phyloP scores from a whole-genome alignment of 176 grass and related monocot species.

The Alloteropsis semialata region DNA sequence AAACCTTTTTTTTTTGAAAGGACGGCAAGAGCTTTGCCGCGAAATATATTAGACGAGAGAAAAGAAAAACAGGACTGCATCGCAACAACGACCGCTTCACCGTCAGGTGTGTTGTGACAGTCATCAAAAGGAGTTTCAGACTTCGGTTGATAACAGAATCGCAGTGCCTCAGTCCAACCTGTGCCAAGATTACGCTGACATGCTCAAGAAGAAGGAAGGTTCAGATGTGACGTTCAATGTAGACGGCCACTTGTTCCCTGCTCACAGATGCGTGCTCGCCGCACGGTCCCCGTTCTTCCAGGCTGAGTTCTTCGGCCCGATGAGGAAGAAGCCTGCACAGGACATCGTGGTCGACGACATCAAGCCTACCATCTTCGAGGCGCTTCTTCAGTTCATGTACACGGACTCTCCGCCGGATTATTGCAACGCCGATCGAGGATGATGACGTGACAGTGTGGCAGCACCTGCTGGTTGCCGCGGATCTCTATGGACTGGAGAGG shows the following conservation, averaged over 20 bases:
- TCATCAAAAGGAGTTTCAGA: neutral
- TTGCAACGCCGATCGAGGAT: neutral
- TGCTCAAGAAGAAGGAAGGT: too few species aligned
- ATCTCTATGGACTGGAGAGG: conserved; percentile 27
- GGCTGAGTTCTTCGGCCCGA: conserved; percentile 19
- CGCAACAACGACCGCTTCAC: conserved; percentile 19
- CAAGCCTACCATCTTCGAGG: neutral
- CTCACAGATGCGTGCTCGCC: conserved; percentile 25
- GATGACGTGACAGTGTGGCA: neutral
- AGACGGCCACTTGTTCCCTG: neutral
- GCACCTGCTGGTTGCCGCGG: conserved; percentile 11
- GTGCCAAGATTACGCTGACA: too few species aligned
- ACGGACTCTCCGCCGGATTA: neutral
- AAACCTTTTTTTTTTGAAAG: too few species aligned
- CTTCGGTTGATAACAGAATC: too few species aligned
- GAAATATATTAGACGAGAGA: too few species aligned
- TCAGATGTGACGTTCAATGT: conserved; percentile 15
- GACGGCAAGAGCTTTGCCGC: too few species aligned
- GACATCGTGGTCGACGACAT: neutral
- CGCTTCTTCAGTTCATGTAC: neutral
- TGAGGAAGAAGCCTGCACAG: neutral
- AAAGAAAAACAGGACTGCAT: too few species aligned
- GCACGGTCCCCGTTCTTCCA: neutral
- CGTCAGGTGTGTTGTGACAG: conserved; percentile 24
- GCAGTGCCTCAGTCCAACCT: too few species aligned